Percentiles rank a stretch among this genome's conserved stretches.
Conservation (phyloP, 2,329 filamentous ascomycete genomes). For the Xylariales sp. region DNA sequence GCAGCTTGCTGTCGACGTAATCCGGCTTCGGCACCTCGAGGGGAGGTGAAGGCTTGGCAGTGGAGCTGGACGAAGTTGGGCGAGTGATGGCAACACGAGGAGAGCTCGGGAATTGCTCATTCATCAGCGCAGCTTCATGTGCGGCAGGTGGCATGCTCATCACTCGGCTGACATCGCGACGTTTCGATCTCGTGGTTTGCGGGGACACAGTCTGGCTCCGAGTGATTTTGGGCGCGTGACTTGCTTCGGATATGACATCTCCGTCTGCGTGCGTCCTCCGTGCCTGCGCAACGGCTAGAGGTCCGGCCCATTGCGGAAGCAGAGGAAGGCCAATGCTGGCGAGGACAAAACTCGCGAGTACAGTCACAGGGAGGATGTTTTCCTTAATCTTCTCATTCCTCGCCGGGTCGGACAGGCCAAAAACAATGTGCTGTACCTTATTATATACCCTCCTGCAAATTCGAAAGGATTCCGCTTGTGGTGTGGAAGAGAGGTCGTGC, state of each 20-base stretch:
- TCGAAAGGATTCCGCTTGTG: conserved; percentile 73
- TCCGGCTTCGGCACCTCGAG: conserved; percentile 33
- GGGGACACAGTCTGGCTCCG: conserved; percentile 65
- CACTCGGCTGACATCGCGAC: conserved; percentile 43
- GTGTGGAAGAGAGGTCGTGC: conserved; percentile 72
- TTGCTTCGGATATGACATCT: conserved; percentile 57
- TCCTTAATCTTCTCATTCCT: conserved; percentile 74
- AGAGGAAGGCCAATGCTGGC: conserved; percentile 72
- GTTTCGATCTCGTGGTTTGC: conserved; percentile 44
- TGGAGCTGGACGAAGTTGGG: conserved; percentile 3
- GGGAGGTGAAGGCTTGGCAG: not conserved
- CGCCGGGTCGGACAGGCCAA: conserved; percentile 66
- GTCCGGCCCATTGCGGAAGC: conserved; percentile 73
- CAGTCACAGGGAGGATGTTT: conserved; percentile 74
- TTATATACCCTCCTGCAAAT: conserved; percentile 83
- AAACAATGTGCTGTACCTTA: conserved; percentile 83
- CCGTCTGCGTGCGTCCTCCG: conserved; percentile 65
- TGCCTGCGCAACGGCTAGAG: conserved; percentile 76
- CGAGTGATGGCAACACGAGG: conserved; percentile 5
- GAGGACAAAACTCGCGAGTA: conserved; percentile 75
- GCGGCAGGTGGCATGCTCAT: conserved; percentile 37
- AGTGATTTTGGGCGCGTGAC: conserved; percentile 42
- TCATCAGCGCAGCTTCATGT: conserved; percentile 13
- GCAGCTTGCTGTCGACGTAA: conserved; percentile 46
- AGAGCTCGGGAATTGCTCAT: conserved; percentile 1